Evolutionary conservation across 108 stramenopile species (phyloP), one percentile per base, ranked within the genome.

Genomic region (Nitzschia inconspicua): DNA sequence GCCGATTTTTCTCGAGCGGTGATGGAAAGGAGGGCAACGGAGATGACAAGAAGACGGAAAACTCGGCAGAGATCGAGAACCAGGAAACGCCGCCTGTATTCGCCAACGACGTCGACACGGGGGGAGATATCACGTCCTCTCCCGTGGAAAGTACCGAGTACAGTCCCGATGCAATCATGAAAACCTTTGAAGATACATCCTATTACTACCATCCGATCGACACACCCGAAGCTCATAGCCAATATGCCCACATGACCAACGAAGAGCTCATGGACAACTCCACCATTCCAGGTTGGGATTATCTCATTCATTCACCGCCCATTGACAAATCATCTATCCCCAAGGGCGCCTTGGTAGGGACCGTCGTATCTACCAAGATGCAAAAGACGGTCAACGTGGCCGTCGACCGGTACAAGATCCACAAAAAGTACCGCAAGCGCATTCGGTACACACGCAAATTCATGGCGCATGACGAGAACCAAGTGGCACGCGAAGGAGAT

Each of bases 391-490:
- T 95, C 41, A 91, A 89, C 72, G 93, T 95, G 13, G 80, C 80
- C n/a, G 90, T 95, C 28, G 86, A 91, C 56, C 77, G 93, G 10
- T 90, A 86, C 61, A 43, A 57, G 29, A 73, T 82, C 42, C 73
- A 89, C 43, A 83, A 78, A 34, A 89, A 89, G 68, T 83, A 89
- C 59, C 56, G 80, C 27, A 89, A 88, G 55, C 70, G 84, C 20
- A 30, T 82, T 47, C 72, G 65, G 48, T 88, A 73, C 59, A 85
- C 88, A 3, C 75, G 75, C 24, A 95, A 91, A 59, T 91, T 95
- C 57, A 95, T 95, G 93, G 93, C 90, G 3, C 93, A 95, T 61
- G 93, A 95, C 65, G 93, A 95, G 54, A 49, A 75, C 13, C 88
- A 91, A 68, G 86, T 91, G 31, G 86, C 84, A 40, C 76, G 75